phyloP scores from a whole-genome alignment of 495 filamentous ascomycete genomes.

The Lasiosphaeria ovina region DNA sequence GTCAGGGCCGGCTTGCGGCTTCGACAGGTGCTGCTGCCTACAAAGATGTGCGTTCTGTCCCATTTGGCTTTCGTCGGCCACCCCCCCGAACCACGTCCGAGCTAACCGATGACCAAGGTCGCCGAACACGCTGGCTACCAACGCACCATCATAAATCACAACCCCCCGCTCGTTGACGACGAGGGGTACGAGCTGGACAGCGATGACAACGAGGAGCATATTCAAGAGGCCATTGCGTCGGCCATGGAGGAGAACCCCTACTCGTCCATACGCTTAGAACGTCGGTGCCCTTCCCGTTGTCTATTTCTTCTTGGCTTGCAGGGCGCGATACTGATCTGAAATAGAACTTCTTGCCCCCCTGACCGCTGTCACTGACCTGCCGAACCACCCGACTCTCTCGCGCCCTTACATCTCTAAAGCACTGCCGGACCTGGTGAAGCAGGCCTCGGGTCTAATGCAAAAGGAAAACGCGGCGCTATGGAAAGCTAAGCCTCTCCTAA shows the following conservation, averaged over 20 bases:
- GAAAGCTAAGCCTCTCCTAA: constrained; percentile 74
- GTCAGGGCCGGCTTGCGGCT: constrained; percentile 69
- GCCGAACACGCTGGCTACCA: constrained; percentile 82
- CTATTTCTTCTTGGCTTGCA: neutral
- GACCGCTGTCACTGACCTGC: constrained; percentile 80
- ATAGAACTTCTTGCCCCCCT: constrained; percentile 83
- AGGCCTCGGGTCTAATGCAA: constrained; percentile 67
- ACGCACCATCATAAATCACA: constrained; percentile 77
- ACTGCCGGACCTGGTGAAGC: constrained; percentile 72
- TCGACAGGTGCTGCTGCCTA: constrained; percentile 73
- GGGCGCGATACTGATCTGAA: constrained; percentile 3
- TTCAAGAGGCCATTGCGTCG: constrained; percentile 62
- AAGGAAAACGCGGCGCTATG: constrained; percentile 73
- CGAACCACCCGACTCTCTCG: constrained; percentile 78
- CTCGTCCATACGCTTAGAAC: constrained; percentile 74
- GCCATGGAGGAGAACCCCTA: constrained; percentile 82
- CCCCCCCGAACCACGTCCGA: neutral
- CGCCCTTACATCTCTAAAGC: constrained; percentile 77
- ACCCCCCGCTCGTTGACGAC: constrained; percentile 73
- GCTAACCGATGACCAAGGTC: constrained; percentile 48
- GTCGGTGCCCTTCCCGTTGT: constrained; percentile 50
- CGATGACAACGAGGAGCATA: constrained; percentile 68
- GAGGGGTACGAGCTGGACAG: constrained; percentile 84
- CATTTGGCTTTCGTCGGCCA: neutral
- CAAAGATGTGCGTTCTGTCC: constrained; percentile 63